phyloP scores from a whole-genome alignment of 345 rosid genomes.

The Syzygium jambos region DNA sequence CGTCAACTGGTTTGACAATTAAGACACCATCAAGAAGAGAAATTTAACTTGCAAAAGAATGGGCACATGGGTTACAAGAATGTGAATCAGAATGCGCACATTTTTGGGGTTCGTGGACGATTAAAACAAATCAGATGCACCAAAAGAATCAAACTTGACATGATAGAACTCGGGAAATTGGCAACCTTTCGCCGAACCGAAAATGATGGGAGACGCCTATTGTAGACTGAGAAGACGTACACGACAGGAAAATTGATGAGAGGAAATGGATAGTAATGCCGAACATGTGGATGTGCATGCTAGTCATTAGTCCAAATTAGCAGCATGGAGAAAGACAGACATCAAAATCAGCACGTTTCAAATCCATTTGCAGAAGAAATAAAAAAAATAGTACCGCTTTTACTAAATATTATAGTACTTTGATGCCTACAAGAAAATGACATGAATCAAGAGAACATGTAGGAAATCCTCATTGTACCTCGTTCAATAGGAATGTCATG shows the following conservation, averaged over 20 bases:
- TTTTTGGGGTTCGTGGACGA: too few species aligned
- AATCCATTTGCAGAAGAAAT: not conserved
- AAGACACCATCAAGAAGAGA: too few species aligned
- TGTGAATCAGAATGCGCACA: too few species aligned
- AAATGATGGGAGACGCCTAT: not conserved
- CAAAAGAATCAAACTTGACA: too few species aligned
- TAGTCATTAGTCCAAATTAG: not conserved
- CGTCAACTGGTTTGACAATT: too few species aligned
- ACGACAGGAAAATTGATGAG: not conserved
- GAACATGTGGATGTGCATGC: accelerated
- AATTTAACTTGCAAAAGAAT: too few species aligned
- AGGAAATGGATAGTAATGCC: not conserved
- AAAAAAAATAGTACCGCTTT: not conserved
- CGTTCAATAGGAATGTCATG: not conserved
- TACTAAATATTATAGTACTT: not conserved
- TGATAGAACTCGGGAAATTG: too few species aligned
- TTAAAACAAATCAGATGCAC: too few species aligned
- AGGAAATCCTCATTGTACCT: not conserved
- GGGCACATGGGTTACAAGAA: too few species aligned
- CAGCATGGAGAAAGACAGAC: not conserved
- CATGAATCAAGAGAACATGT: not conserved
- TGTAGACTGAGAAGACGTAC: not conserved
- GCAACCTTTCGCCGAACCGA: not conserved
- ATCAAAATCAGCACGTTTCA: not conserved
- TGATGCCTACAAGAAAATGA: not conserved